Evolutionary conservation across 2,329 filamentous ascomycete genomes (phyloP), one percentile per base, ranked within the genome.

Genomic region (Penicillium sp.): DNA sequence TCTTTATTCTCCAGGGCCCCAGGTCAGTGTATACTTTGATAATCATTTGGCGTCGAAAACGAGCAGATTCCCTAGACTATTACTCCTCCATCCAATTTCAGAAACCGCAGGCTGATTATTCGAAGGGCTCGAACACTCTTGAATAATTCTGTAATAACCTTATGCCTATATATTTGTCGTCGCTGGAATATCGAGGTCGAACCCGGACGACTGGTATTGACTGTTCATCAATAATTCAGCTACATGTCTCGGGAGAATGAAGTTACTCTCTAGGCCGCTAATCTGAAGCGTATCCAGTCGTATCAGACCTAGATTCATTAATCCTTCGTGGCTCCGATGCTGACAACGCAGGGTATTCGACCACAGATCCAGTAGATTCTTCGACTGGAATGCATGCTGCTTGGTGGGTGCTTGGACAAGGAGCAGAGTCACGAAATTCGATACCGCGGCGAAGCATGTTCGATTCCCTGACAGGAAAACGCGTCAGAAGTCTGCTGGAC

Each of bases 401-500:
- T 39, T 36, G 11, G 51, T 62, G 0, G 60, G 60, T 1, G 60
- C 56, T 40, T 64, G 58, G 6, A 64, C 54, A 1, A 64, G 45
- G 4, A 63, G 47, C 6, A 64, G 36, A 33, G 62, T 52, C n/a
- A 56, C 41, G 30, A 62, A 63, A 21, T 63, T 64, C 9, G 60
- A 63, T 11, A 63, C 56, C 1, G 59, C 60, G n/a, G 60, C 59
- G 20, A 64, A 63, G 7, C 59, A 53, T 29, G 63, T 56, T 2
- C 60, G 57, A 7, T 57, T 58, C 60, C 60, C 60, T 64, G 11
- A 11, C 3, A 29, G 4, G 15, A 9, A 7, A n/a, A n/a, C n/a
- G 2, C 8, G 5, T n/a, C 17, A 35, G 7, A 4, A 10, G 4
- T 6, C 16, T 28, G 20, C 17, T 5, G 17, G n/a, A 1, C n/a